These are phyloP conservation scores for Linum tenue DNA, from an alignment of 345 rosid genomes.

Conservation along the genomic window DNA sequence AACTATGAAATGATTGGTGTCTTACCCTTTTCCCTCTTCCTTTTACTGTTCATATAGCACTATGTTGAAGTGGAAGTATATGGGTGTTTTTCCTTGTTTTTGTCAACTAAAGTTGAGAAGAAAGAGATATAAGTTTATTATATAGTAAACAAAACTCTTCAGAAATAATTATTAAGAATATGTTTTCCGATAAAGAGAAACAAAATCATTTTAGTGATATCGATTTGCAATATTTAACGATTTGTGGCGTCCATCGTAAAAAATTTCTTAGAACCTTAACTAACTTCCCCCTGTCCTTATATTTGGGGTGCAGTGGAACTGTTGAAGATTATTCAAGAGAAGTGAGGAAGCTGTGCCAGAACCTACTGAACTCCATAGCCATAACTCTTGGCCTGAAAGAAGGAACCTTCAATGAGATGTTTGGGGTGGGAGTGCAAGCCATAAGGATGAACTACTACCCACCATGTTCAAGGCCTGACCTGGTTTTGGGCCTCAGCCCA, in stretches of 20 bases:
- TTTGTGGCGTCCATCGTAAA: no score
- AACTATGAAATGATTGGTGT: not conserved
- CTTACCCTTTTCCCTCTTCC: not conserved
- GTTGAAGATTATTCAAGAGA: constrained; percentile 58
- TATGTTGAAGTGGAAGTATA: not conserved
- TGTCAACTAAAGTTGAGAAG: not conserved
- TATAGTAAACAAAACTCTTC: no score
- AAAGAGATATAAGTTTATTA: no score
- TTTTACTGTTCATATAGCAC: no score
- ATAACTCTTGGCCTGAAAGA: constrained; percentile 52
- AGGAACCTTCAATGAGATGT: constrained; percentile 55
- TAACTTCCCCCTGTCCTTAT: not conserved
- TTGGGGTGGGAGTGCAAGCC: constrained; percentile 82
- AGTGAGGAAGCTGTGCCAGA: constrained; percentile 57
- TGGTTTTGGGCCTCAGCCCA: constrained; percentile 89
- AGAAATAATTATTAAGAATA: no score
- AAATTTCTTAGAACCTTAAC: no score
- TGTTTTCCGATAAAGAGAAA: no score
- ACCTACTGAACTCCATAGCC: constrained; percentile 48
- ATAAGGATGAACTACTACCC: constrained; percentile 97
- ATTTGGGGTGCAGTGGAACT: constrained; percentile 35
- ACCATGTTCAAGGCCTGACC: constrained; percentile 90
- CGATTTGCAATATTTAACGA: no score
- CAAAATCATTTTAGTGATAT: no score
- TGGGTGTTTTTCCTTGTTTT: not conserved